These are phyloP conservation scores for Penicillium paneum DNA, from an alignment of 2,329 filamentous ascomycete genomes.

Conservation along the genomic window DNA sequence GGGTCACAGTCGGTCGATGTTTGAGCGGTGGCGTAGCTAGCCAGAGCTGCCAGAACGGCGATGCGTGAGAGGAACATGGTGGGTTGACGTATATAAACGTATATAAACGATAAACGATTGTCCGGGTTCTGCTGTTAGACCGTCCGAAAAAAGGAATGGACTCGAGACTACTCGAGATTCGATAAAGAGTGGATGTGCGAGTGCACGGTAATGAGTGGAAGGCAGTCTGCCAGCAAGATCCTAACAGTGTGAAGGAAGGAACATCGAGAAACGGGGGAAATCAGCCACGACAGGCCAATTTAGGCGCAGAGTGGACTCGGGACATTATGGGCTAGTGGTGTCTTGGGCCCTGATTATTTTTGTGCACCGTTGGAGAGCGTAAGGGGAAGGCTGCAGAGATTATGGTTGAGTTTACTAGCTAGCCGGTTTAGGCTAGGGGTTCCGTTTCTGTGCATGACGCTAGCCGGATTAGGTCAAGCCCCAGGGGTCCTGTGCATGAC, in stretches of 20 bases:
- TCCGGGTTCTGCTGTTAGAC: slow-evolving; percentile 5
- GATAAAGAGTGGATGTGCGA: slow-evolving; percentile 32
- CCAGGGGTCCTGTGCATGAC: slow-evolving; percentile 16
- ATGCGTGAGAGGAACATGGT: slow-evolving; percentile 28
- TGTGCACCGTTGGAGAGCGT: slow-evolving; percentile 3
- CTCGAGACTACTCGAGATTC: slow-evolving; percentile 21
- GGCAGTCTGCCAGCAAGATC: slow-evolving; percentile 15
- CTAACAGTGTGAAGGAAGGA: slow-evolving; percentile 1
- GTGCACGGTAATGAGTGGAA: slow-evolving; percentile 26
- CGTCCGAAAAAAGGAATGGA: slow-evolving; percentile 14
- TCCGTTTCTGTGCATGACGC: neutral
- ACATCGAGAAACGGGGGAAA: slow-evolving; percentile 7
- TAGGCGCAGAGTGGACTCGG: slow-evolving; percentile 12
- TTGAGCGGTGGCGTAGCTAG: slow-evolving; percentile 56
- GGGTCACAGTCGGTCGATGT: slow-evolving; percentile 77
- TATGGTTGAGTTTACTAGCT: slow-evolving; percentile 7
- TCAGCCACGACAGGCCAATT: slow-evolving; percentile 4
- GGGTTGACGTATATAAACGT: neutral
- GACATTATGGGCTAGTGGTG: slow-evolving; percentile 12
- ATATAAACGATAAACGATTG: no score
- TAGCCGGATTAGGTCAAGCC: slow-evolving; percentile 1
- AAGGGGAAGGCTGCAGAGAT: slow-evolving; percentile 20
- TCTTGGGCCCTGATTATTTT: slow-evolving; percentile 7
- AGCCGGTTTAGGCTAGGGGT: slow-evolving; percentile 7
- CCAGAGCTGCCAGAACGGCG: slow-evolving; percentile 28